Base-by-base conservation (phyloP, 495 filamentous ascomycete genomes). In the Annulohypoxylon nitens region DNA sequence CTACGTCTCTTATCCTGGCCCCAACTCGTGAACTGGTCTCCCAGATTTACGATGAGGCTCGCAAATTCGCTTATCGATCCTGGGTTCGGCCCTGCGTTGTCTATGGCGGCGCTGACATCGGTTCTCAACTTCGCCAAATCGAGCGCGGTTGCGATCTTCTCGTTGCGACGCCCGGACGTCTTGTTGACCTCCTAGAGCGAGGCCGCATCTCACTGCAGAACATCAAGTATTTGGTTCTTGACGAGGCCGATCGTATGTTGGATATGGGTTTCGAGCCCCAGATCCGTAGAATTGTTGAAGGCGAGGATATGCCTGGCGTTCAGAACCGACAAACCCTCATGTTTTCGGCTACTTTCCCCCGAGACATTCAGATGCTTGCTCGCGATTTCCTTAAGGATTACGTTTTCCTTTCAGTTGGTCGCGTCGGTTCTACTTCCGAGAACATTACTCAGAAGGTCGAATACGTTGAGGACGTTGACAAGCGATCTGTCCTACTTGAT, bases 241-340 rank as follows among this genome's bases (percentile, higher is more conserved):
- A 99, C 76, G 96, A 99, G 88, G 96, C 96, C 81, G 96, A 99
- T 86, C 97, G 97, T 82, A 98, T 99, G 96, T 85, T 99, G 88
- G 96, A 99, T 86, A 98, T 99, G 96, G 96, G 96, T 92, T 99
- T 99, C 88, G 96, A 99, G 87, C 96, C 96, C 76, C 96, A 99
- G 83, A 98, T 99, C 81, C 95, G 96, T 73, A 92, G 96, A 74
- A 98, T 99, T 75, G 95, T 99, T 25, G 95, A 99, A 83, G 93
- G 93, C 70, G 96, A 97, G 83, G 96, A 99, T 79, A 98, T 98
- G 96, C 96, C 97, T 39, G 82, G 84, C 51, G 93, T 94, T 69
- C 86, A 92, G 66, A 83, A 87, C 75, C 94, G 97, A 77, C 97
- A 98, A 83, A 97, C 96, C 47, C 95, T 99, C 86, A 99, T 99